Evolutionary conservation across 805 yeast genomes (phyloP), one percentile per base, ranked within the genome.

Genomic region (Myxozyma melibiosi): DNA sequence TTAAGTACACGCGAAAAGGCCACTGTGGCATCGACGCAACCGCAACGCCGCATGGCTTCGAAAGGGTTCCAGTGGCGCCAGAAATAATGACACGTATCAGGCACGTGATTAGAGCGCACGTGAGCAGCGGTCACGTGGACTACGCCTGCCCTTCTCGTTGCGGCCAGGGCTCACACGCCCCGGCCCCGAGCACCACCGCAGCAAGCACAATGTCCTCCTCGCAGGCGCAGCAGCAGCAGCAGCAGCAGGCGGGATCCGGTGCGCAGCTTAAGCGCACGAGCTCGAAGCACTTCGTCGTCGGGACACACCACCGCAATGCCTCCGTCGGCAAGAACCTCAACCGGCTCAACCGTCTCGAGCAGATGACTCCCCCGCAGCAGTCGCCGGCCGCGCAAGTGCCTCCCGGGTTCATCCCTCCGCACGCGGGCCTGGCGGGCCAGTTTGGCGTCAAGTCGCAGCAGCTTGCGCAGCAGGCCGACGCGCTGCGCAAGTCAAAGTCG

Each of bases 271-370:
- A 46, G 39, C 58, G 62, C 39, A 20, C 39, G 13, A 38, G 35
- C 39, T 57, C 62, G 37, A 55, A 55, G 52, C 64, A 60, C 41
- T 60, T 60, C 27, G 62, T 60, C 25, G 63, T 58, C 35, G 54
- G 47, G 11, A 34, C 37, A 8, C 63, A 59, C 39, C 55, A 57
- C 47, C 60, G 64, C 18, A 60, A 57, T 31, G 28, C 54, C 20
- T 60, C 64, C 31, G 33, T 37, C 33, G 58, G 62, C 24, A 41
- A 53, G 4, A 52, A 48, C 22, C 43, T 59, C 38, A 59, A 59
- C 50, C 57, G 57, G 31, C 43, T 47, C 13, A 60, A 47, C 27
- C 33, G 44, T 34, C 54, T 53, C 33, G 43, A 48, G 42, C 62
- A 58, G 20, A 22, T 53, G 41, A 41, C 31, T n/a, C 39, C 33